A percentile compares a stretch with the other conserved stretches of the same genome.
phyloP scores from a whole-genome alignment of 768 basidiomycete species.

The Boletus patriciae region DNA sequence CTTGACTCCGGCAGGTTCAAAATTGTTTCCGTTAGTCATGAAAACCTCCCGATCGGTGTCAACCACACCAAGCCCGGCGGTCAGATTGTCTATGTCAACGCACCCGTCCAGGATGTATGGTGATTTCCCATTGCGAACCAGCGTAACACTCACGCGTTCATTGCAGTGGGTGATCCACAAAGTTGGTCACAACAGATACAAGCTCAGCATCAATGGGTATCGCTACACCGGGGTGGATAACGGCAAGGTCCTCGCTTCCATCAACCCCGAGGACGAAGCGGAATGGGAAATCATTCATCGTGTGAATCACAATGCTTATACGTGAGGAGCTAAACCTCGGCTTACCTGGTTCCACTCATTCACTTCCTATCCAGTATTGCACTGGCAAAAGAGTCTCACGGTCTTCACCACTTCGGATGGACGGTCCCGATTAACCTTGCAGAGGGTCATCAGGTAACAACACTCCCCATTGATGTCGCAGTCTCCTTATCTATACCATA shows the following conservation, averaged over 20 bases:
- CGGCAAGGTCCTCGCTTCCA: neutral
- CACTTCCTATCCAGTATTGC: neutral
- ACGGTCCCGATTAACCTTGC: neutral
- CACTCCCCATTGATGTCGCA: neutral
- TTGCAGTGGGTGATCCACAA: neutral
- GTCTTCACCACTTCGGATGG: too few relatives aligned
- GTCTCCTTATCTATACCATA: neutral
- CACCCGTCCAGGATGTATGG: neutral
- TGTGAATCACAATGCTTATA: neutral
- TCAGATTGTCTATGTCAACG: neutral
- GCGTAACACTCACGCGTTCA: neutral
- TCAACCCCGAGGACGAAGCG: accelerated
- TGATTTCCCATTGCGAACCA: too few relatives aligned
- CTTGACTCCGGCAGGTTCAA: accelerated
- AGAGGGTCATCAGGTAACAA: neutral
- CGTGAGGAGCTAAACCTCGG: neutral
- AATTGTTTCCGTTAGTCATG: neutral
- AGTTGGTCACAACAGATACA: neutral
- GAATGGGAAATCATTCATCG: neutral
- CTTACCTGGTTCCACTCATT: neutral
- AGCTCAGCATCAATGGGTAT: neutral
- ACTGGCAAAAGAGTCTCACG: accelerated
- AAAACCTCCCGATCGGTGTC: neutral
- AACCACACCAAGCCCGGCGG: neutral
- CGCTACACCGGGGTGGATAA: neutral